Evolutionary conservation across 257 asterid species (phyloP).

Genomic region (Galeopsis tetrahit): DNA sequence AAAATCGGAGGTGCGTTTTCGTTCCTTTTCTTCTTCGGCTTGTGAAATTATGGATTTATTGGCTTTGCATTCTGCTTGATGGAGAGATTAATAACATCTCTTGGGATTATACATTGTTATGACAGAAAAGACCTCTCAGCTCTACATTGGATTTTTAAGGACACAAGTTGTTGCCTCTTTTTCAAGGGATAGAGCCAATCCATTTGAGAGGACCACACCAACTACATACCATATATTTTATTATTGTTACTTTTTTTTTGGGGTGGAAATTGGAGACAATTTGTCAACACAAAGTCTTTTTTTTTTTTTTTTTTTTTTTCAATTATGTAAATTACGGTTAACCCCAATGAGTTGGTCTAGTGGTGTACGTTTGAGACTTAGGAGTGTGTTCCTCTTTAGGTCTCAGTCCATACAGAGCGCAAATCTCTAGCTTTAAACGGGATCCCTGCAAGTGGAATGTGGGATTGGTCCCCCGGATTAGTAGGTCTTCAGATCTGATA

Average conservation of each 20-base stretch:
- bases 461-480: too few relatives aligned
- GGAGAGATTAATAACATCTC: neutral
- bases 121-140: constrained; percentile 31
- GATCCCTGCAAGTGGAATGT: too few relatives aligned
- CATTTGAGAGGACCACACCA: constrained; percentile 50
- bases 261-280: too few relatives aligned
- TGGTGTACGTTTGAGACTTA: too few relatives aligned
- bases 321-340: neutral
- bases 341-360: too few relatives aligned
- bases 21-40: neutral
- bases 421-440: too few relatives aligned
- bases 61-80: neutral
- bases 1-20: neutral
- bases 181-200: constrained; percentile 40
- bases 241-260: neutral
- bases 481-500: too few relatives aligned
- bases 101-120: constrained; percentile 22
- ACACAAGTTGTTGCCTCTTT: constrained; percentile 37
- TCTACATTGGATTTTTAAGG: constrained; percentile 34
- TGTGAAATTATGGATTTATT: neutral
- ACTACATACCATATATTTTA: constrained; percentile 29
- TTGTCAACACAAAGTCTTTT: neutral
- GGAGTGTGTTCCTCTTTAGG: too few relatives aligned
- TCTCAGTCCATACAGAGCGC: too few relatives aligned
- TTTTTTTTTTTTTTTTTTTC: neutral